Base-by-base conservation (phyloP, 495 filamentous ascomycete genomes). In the Neurospora sp. region DNA sequence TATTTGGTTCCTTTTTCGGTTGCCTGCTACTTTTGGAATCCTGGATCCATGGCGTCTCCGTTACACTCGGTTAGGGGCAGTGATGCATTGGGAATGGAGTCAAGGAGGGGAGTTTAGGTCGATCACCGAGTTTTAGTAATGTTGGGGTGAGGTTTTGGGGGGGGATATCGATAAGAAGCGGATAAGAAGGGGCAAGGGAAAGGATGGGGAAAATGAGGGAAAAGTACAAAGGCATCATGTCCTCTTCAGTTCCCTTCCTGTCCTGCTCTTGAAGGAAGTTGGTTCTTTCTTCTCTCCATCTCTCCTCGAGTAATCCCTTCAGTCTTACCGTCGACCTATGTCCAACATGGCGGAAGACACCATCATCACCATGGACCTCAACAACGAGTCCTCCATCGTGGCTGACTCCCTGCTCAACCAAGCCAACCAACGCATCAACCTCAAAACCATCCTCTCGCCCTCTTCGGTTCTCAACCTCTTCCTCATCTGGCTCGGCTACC, bases 401-500 rank as follows among this genome's bases (percentile, higher is more conserved):
- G 6, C 44, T 0, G 44, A 48, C 44, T 4, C 44, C 7, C 44
- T 48, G n/a, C 44, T 20, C n/a, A 44, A 16, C 40, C 38, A 39
- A 39, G n/a, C 42, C 16, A n/a, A 6, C 16, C 12, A 2, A 40
- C 3, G 9, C 44, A 3, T 48, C 44, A 48, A 7, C 1, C n/a
- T 48, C n/a, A 48, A 48, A 11, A 0, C 44, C 44, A 48, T 48
- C 44, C 44, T 74, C 70, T 71, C 73, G 3, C 70, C 68, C 22
- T 39, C 71, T 31, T n/a, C 69, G 5, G 18, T 72, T 1, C 38
- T 76, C 42, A 27, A 44, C 10, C 71, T 81, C 14, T 40, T 74
- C 18, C 72, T 74, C 35, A 53, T 78, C 0, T 80, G 76, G 77
- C n/a, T 80, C 16, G 44, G 48, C 27, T 80, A 77, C 42, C 74